Evolutionary conservation across 805 yeast genomes (phyloP), one percentile per base, ranked within the genome.

Genomic region (Sungouiozyma ichnusensis): DNA sequence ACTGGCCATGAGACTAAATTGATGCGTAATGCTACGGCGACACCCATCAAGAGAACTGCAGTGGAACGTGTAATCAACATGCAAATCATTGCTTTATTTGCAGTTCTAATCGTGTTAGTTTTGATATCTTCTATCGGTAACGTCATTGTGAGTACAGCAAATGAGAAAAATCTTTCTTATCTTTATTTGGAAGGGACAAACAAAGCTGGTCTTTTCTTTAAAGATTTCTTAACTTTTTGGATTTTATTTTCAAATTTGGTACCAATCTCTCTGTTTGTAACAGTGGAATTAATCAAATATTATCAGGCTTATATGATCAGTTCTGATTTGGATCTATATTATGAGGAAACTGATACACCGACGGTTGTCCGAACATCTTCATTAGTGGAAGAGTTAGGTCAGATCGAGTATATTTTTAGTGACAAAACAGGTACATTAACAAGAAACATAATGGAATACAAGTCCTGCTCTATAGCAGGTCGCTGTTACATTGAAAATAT

Each of bases 1-100:
- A 92, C 99, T 0, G 99, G 99, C 16, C 99, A 94, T 60, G 98
- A 92, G 65, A 92, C 99, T 0, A 92, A 92, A 57, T 71, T 92
- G 50, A 90, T 92, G 97, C 77, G 98, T 59, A 92, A 92, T 66
- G 98, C 99, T 16, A 88, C 97, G 2, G 97, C 98, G 1, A 81
- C 99, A 2, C 99, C 99, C 9, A 94, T 92, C 55, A 92, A 92
- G 60, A 75, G 94, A 54, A 92, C 99, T 0, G 95, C 95, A 19
- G 97, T 94, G 13, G 99, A 92, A 67, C 77, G 94, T 60, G 83
- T 88, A 64, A 90, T 92, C 53, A 94, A 92, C 59, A 64, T 85
- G 52, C 99, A 92, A 62, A 90, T 92, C 54, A 66, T 92, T 44
- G 95, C 90, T 2, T 67, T 92, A 47, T 92, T 92, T 60, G 77